phyloP scores from a whole-genome alignment of 495 filamentous ascomycete species.

The Tuber melanosporum region DNA sequence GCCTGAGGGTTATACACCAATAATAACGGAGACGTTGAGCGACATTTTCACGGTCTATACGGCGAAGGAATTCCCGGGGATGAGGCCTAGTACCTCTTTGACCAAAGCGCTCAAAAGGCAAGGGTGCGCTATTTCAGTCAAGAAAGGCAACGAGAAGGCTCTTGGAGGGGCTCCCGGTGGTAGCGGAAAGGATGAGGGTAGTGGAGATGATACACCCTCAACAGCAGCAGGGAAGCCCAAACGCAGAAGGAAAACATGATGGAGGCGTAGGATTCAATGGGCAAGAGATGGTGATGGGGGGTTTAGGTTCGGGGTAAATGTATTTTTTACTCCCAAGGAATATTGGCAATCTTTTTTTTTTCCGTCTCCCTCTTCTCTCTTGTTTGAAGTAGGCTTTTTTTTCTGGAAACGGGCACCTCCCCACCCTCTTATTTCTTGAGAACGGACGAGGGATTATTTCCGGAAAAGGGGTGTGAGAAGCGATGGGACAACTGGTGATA shows the following conservation, averaged over 20 bases:
- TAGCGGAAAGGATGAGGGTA: conserved; percentile 47
- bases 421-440: conserved; percentile 24
- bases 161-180: conserved; percentile 40
- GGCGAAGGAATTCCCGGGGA: conserved; percentile 95
- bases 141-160: conserved; percentile 69
- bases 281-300: neutral
- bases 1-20: conserved; percentile 41
- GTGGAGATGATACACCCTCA: conserved; percentile 44
- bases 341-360: conserved; percentile 10
- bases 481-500: conserved; percentile 10
- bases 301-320: conserved; percentile 13
- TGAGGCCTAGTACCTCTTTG: conserved; percentile 65
- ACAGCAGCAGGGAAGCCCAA: conserved; percentile 34
- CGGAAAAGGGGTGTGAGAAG: neutral
- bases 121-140: conserved; percentile 70
- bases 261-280: neutral
- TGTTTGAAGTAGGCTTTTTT: conserved; percentile 26
- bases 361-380: neutral
- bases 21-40: conserved; percentile 53
- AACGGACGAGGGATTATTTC: conserved; percentile 11
- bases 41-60: conserved; percentile 81
- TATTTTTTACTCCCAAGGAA: conserved; percentile 37
- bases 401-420: conserved; percentile 13
- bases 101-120: conserved; percentile 66
- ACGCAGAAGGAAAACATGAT: conserved; percentile 34